Conservation (phyloP, 169 alveolate genomes). For the Plasmodium vinckei region DNA sequence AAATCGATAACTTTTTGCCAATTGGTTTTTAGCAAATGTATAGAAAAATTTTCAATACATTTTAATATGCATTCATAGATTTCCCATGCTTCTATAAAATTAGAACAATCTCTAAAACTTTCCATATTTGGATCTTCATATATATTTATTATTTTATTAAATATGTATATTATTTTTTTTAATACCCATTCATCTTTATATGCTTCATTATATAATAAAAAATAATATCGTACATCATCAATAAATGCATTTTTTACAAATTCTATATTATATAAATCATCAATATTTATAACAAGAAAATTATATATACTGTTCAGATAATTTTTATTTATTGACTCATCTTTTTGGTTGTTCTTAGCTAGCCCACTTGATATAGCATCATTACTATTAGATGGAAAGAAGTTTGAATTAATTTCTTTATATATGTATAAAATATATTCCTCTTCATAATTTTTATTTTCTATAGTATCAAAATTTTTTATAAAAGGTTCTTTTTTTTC, state of each 20-base stretch:
- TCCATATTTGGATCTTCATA: neutral
- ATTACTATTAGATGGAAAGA: neutral
- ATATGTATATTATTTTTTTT: slow-evolving; percentile 31
- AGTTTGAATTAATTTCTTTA: too few species aligned
- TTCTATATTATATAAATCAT: slow-evolving; percentile 22
- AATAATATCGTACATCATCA: slow-evolving; percentile 18
- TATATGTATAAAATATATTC: too few species aligned
- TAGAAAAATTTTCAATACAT: slow-evolving; percentile 77
- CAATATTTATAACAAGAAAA: slow-evolving; percentile 37
- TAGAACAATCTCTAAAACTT: neutral
- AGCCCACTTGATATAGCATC: neutral
- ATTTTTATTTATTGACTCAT: neutral
- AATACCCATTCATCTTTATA: slow-evolving; percentile 15
- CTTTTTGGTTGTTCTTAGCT: neutral
- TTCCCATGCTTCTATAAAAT: slow-evolving; percentile 18
- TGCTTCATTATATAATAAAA: slow-evolving; percentile 19
- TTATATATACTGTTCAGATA: slow-evolving; percentile 30
- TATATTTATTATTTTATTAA: neutral
- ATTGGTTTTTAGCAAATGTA: slow-evolving; percentile 76
- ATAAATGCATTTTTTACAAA: slow-evolving; percentile 12
- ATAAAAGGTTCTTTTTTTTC: too few species aligned
- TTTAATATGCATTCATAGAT: slow-evolving; percentile 70
- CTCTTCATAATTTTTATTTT: neutral
- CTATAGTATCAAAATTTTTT: neutral
- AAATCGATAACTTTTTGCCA: slow-evolving; percentile 73